Base-by-base conservation (phyloP, 306 rosid species). In the Lablab purpureus region DNA sequence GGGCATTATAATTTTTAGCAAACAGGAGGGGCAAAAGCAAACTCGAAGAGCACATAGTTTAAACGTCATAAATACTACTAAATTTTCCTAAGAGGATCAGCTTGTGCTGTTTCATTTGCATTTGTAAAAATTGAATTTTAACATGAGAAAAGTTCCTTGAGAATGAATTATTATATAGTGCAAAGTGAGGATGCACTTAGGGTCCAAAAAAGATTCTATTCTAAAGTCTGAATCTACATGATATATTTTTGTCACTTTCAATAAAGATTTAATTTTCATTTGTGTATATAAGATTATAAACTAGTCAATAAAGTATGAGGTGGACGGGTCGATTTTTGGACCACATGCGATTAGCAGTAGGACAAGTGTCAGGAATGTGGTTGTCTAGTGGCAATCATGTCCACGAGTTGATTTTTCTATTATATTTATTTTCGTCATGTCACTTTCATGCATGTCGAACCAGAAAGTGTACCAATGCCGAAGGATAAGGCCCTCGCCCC, bases 401-500 rank as follows among this genome's bases (percentile, higher is more conserved):
- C 25, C 71, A 65, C 71, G 7, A 37, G 15, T 36, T 65, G 10
- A 37, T 18, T 65, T 65, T 64, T 36, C 47, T 9, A 36, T 18
- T 65, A 13, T 37, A 65, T 36, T 64, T 37, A 65, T 36, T 65
- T 18, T 10, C 4, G 6, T 65, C 71, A n/a, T 19, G 19, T 37
- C 71, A 18, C 30, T 65, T 37, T 65, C 71, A 65, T 37, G 71
- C 50, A 65, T 65, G 71, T 65, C 23, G 71, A 65, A 65, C 71
- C 30, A 65, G 71, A 37, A 10, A 36, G 51, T 65, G 50, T 65
- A 65, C 71, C 49, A 36, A 34, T 65, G 27, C 69, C 69, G 46
- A 34, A 32, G 46, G 69, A 63, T 63, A 63, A 63, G 46, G 69
- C 28, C 47, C 17, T 64, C 25, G 22, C 51, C 18, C 73, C 73